Conservation (phyloP, 495 filamentous ascomycete species). For the Sporormia fimetaria region DNA sequence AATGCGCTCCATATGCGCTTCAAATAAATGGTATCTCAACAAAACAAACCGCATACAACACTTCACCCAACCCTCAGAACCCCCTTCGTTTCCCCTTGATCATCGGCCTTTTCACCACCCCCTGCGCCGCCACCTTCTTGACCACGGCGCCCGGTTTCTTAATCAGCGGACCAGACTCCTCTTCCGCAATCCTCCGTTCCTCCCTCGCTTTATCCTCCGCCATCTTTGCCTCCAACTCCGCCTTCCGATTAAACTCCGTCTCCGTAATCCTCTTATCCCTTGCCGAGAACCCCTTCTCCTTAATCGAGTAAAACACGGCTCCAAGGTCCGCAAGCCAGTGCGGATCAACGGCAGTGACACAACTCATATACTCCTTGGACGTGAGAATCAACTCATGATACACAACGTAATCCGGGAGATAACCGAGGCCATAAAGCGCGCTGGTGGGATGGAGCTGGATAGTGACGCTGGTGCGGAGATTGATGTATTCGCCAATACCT, state of each 20-base stretch:
- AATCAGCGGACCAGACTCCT: conserved; percentile 31
- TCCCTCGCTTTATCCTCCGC: conserved; percentile 66
- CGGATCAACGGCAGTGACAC: conserved; percentile 90
- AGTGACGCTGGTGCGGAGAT: conserved; percentile 84
- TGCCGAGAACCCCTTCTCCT: conserved; percentile 93
- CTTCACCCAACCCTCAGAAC: conserved; percentile 27
- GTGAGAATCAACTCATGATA: conserved; percentile 98
- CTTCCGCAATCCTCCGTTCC: conserved; percentile 40
- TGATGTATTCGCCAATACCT: conserved; percentile 94
- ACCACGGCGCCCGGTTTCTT: conserved; percentile 13
- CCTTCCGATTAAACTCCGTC: conserved; percentile 85
- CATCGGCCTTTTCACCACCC: conserved; percentile 33
- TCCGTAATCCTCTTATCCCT: conserved; percentile 83
- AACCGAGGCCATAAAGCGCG: conserved; percentile 82
- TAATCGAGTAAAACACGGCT: conserved; percentile 96
- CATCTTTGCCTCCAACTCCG: conserved; percentile 94
- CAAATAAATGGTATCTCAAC: no score
- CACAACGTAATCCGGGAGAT: conserved; percentile 91
- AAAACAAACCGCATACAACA: no score
- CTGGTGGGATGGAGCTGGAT: conserved; percentile 90
- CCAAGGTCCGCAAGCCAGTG: conserved; percentile 97
- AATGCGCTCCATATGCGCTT: no score
- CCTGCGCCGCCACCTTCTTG: conserved; percentile 27
- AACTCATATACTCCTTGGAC: conserved; percentile 96
- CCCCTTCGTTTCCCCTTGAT: conserved; percentile 29